Conservation (phyloP, 2,329 filamentous ascomycete genomes). For the Ophiobolus disseminans region DNA sequence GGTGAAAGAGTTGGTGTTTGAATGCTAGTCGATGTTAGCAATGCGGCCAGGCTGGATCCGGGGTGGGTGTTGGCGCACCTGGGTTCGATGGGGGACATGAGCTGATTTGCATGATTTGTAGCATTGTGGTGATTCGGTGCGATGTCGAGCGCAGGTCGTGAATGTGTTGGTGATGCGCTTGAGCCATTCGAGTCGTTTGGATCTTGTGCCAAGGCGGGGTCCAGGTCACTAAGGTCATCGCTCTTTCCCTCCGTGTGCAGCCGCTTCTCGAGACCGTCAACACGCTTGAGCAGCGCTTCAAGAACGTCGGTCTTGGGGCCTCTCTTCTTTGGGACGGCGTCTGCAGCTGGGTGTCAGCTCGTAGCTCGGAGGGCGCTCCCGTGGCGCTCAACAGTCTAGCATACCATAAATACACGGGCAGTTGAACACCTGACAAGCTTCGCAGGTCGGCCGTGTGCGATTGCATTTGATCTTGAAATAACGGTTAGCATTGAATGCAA, state of each 20-base stretch:
- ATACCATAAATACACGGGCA: conserved; percentile 87
- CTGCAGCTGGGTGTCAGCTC: conserved; percentile 53
- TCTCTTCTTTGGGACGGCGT: conserved; percentile 87
- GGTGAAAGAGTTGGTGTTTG: conserved; percentile 59
- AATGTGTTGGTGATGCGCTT: conserved; percentile 25
- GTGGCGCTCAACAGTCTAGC: conserved; percentile 17
- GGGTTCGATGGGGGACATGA: conserved; percentile 49
- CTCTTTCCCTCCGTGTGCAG: conserved; percentile 66
- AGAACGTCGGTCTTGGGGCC: conserved; percentile 90
- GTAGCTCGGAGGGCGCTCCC: conserved; percentile 2
- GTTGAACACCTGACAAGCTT: conserved; percentile 88
- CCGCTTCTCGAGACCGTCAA: conserved; percentile 82
- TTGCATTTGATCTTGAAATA: conserved; percentile 84
- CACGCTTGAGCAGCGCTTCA: conserved; percentile 81
- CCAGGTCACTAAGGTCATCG: conserved; percentile 44
- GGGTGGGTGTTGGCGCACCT: conserved; percentile 31
- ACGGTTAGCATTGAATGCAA: conserved; percentile 21
- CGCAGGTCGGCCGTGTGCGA: conserved; percentile 80
- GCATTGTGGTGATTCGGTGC: conserved; percentile 29
- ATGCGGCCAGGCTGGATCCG: conserved; percentile 11
- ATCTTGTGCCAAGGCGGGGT: conserved; percentile 33
- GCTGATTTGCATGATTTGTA: conserved; percentile 36
- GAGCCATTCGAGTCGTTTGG: conserved; percentile 27
- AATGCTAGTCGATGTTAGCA: conserved; percentile 34
- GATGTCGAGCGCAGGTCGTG: conserved; percentile 35